These are phyloP conservation scores for Salix caprea DNA, from an alignment of 345 rosid species.

Conservation along the genomic window DNA sequence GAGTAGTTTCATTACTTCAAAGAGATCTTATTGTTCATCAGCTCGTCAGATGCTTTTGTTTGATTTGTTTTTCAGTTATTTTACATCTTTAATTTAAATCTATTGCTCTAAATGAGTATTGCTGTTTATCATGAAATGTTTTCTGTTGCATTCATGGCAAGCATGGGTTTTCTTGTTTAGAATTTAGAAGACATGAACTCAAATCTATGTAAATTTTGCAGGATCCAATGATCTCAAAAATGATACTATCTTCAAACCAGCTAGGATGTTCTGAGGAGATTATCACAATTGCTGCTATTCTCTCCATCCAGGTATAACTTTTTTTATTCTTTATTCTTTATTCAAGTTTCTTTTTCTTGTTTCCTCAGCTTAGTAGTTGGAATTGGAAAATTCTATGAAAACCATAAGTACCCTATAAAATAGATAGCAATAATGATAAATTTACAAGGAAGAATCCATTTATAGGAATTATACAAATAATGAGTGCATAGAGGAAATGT, in stretches of 20 bases:
- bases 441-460: not conserved
- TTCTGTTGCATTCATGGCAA: not conserved
- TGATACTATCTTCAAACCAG: conserved; percentile 85
- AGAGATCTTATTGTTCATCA: too few species aligned
- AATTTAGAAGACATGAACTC: not conserved
- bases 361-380: not conserved
- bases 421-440: not conserved
- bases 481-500: not conserved
- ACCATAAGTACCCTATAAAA: not conserved
- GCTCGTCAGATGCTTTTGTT: too few species aligned
- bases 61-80: not conserved
- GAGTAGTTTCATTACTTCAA: not conserved
- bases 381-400: not conserved
- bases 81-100: not conserved
- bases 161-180: not conserved
- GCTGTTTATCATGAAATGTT: not conserved
- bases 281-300: conserved; percentile 78
- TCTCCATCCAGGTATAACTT: conserved; percentile 70
- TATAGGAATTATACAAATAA: not conserved
- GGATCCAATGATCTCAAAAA: conserved; percentile 93
- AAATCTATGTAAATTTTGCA: conserved; percentile 23
- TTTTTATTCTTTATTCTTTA: not conserved
- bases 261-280: conserved; percentile 88
- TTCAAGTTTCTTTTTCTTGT: not conserved
- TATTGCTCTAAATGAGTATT: not conserved